These are phyloP conservation scores for Botrytis elliptica DNA, from an alignment of 2,329 filamentous ascomycete species.

Conservation along the genomic window DNA sequence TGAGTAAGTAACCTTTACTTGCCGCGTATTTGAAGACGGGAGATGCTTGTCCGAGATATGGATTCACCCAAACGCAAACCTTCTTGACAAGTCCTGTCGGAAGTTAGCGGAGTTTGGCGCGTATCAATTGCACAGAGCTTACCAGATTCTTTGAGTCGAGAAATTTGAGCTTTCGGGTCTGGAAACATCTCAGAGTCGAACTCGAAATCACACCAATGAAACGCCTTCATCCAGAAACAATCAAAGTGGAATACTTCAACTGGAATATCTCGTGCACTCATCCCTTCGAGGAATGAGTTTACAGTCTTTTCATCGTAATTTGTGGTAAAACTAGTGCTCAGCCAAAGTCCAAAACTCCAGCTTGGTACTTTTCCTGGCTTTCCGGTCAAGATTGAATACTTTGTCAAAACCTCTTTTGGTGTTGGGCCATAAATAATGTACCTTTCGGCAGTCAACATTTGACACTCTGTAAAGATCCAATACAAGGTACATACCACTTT, in stretches of 20 bases:
- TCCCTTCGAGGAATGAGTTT: conserved; percentile 56
- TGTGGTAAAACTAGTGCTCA: conserved; percentile 68
- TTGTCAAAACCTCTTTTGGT: conserved; percentile 68
- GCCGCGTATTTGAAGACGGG: conserved; percentile 56
- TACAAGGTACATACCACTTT: conserved; percentile 50
- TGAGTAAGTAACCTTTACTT: conserved; percentile 57
- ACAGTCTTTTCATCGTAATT: conserved; percentile 60
- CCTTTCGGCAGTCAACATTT: conserved; percentile 27
- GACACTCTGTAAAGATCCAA: background rate
- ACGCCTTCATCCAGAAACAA: conserved; percentile 62
- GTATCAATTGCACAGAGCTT: background rate
- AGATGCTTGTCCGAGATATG: conserved; percentile 60
- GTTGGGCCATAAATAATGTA: conserved; percentile 70
- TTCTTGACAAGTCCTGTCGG: conserved; percentile 42
- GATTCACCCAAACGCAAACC: conserved; percentile 62
- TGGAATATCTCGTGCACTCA: conserved; percentile 55
- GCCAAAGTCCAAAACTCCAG: conserved; percentile 76
- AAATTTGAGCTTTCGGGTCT: conserved; percentile 55
- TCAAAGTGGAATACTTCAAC: conserved; percentile 63
- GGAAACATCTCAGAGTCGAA: conserved; percentile 59
- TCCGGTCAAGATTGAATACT: conserved; percentile 68
- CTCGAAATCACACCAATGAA: conserved; percentile 64
- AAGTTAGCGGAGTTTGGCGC: background rate
- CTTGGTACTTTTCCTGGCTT: conserved; percentile 62
- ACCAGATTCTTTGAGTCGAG: conserved; percentile 50